Conservation (phyloP, 306 rosid species). For the Arachis stenosperma region DNA sequence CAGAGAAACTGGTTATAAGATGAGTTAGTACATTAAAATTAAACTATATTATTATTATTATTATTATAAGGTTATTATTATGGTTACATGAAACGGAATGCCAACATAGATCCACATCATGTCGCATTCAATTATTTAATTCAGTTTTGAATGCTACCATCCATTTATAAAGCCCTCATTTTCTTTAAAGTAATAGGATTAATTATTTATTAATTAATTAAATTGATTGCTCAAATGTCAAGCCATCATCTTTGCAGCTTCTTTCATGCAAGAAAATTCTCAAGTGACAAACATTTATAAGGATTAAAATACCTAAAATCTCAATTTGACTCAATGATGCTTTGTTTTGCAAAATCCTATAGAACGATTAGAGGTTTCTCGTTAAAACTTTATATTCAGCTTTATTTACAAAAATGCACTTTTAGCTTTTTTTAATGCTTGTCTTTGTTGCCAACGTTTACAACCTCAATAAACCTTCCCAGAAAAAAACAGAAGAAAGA, state of each 20-base stretch:
- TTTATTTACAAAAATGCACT: conserved; percentile 29
- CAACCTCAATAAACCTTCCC: conserved; percentile 28
- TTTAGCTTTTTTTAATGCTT: neutral
- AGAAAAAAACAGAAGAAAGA: too few relatives aligned
- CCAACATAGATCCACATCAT: neutral
- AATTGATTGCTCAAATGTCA: neutral
- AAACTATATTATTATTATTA: too few relatives aligned
- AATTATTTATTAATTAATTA: too few relatives aligned
- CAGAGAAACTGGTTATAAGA: neutral
- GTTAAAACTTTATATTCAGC: conserved; percentile 20
- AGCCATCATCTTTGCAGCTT: neutral
- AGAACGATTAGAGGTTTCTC: neutral
- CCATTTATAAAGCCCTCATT: neutral
- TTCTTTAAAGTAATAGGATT: too few relatives aligned
- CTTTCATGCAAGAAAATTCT: neutral
- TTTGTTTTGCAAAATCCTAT: too few relatives aligned
- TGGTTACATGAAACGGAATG: neutral
- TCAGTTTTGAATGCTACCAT: neutral
- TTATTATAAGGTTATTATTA: too few relatives aligned
- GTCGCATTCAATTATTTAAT: conserved; percentile 4
- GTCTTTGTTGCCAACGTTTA: conserved; percentile 11
- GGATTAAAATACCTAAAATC: too few relatives aligned
- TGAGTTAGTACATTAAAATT: too few relatives aligned
- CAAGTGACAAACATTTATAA: too few relatives aligned
- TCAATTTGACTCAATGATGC: neutral